Evolutionary conservation across 768 basidiomycete genomes (phyloP), one percentile per base, ranked within the genome.

Genomic region (Dentipellis sp.): DNA sequence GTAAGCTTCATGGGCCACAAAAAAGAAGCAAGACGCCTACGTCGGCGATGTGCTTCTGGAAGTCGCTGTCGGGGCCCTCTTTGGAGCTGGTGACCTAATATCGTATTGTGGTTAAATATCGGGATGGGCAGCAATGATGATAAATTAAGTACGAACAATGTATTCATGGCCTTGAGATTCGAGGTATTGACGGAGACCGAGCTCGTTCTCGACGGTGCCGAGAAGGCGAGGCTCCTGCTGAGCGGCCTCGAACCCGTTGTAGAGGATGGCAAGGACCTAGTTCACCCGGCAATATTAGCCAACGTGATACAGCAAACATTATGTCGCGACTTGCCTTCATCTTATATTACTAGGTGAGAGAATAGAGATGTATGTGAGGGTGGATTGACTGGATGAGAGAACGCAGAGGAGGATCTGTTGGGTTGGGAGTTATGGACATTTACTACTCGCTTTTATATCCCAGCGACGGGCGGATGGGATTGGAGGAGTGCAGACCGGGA

Each of bases 41-140:
- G 68, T 90, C 88, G 52, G 78, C 78, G 52, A 93, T 78, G 69
- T 93, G 79, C 69, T 88, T 91, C 21, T 45, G 22, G 53, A 54
- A 54, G 53, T 54, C 53, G 53, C 53, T 54, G 53, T 86, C 78
- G 6, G 84, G 72, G n/a, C 91, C 91, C 67, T 94, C 91, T 70
- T 93, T 94, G 75, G 80, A 81, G 70, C 83, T 84, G 19, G 86
- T 83, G 53, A 90, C 86, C 86, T 87, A 61, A 37, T 42, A 21
- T 16, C 8, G n/a, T n/a, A n/a, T n/a, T 47, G 35, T 23, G 22
- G 38, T 16, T 21, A 35, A 40, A 46, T 23, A 5, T 11, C 46
- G 12, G n/a, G n/a, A n/a, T n/a, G 9, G 47, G 6, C 17, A 48
- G 29, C 17, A 36, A 40, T 42, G 9, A 2, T 12, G 14, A n/a